Evolutionary conservation across 441 rosid genomes (phyloP), one percentile per base, ranked within the genome.

Genomic region (Populus hybrid): DNA sequence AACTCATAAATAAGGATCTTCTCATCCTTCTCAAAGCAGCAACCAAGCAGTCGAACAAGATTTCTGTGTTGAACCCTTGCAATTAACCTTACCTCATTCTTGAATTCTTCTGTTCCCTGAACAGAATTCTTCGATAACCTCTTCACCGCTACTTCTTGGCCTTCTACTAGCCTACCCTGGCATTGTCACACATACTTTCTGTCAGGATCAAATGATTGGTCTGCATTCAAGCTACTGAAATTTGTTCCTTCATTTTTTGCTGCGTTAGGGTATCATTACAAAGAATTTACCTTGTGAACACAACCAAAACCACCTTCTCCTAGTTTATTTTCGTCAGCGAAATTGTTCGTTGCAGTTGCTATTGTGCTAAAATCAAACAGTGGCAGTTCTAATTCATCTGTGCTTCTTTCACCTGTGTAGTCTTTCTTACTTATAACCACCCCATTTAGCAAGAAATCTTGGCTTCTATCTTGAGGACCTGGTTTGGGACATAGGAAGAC

Each of bases 301-400:
- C 34, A 5, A 32, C 34, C 34, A 32, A 32, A 32, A 32, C 34
- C 34, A 32, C 34, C 34, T 32, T 32, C 34, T 32, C 34, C 34
- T 6, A 93, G 84, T 79, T 86, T 90, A 75, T 88, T 88, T 36
- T 85, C 75, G 1, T 82, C 83, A 8, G 90, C 76, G 57, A 93
- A 93, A 81, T 89, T 84, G 42, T 85, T 24, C 0, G 97, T 93
- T 26, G 95, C 94, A 2, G 66, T 79, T 40, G 82, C 86, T 36
- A 95, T 75, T 36, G 86, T 83, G 21, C 71, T 82, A 77, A 92
- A 89, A 79, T 90, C 90, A 76, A 90, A 84, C 74, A 89, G 69
- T 4, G 95, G 97, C 64, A 95, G 65, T 63, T 93, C 97, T 0
- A 89, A 76, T 69, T 94, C 98, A 32, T 88, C 95, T 2, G 82